Base-by-base conservation (phyloP, 495 filamentous ascomycete genomes). In the Penicillium mononematosum region DNA sequence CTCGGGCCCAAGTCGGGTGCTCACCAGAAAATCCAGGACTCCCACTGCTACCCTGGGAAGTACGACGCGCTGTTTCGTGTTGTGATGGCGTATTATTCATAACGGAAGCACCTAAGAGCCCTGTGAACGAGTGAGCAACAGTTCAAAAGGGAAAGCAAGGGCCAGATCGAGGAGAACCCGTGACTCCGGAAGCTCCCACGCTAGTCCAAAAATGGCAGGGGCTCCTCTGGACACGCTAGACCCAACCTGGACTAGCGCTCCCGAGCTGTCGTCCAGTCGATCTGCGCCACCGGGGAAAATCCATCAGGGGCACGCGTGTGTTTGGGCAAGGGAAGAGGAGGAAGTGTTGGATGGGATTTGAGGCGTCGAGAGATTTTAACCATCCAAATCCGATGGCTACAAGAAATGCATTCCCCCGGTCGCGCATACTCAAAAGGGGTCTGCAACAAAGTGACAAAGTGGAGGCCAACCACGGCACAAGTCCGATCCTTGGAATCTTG, bases 121-220 rank as follows among this genome's bases (percentile, higher is more conserved):
- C 46, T 47, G 41, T 44, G 54, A 22, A 41, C 44, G 49, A 56
- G 48, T 46, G 25, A 54, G 60, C 39, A 46, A 29, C 11, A 12
- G 39, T 31, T 48, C 36, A 52, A 58, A 59, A 44, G 38, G 59
- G 52, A 58, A 53, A 43, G 57, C 53, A 62, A 50, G 58, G 58
- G 58, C 63, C 63, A 53, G 49, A 60, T 50, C 60, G 56, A 64
- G 55, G 50, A 58, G 64, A 76, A 70, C 73, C 72, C 73, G 73
- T 76, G 73, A 76, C 73, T 73, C 68, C 70, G 68, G 71, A 62
- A 73, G 70, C 67, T 71, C 60, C 51, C 55, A 54, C 60, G 65
- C 71, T 74, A 75, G 57, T 45, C 73, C 65, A 12, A 42, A 50
- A 59, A 16, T 10, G 50, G 65, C 41, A 62, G 57, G 49, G 68